Conservation (phyloP, 2,329 filamentous ascomycete genomes). For the Lachnellula occidentalis region DNA sequence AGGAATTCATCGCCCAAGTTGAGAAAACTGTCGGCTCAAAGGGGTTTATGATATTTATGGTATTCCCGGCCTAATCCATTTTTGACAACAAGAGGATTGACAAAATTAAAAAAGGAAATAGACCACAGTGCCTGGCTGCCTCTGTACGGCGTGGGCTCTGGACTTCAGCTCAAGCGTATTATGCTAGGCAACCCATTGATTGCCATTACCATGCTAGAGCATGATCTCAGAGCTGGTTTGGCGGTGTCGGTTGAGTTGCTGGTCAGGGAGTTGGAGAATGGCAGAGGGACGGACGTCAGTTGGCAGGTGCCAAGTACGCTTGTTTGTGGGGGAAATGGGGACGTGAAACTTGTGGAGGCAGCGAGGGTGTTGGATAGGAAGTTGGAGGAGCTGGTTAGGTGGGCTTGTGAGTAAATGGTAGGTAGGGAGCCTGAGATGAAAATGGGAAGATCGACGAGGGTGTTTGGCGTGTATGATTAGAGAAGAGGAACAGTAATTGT, state of each 20-base stretch:
- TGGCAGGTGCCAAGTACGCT: slow-evolving; percentile 19
- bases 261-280: slow-evolving; percentile 12
- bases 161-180: slow-evolving; percentile 15
- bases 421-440: neutral
- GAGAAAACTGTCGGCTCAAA: slow-evolving; percentile 13
- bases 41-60: slow-evolving; percentile 21
- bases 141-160: slow-evolving; percentile 12
- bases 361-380: slow-evolving; percentile 15
- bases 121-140: slow-evolving; percentile 20
- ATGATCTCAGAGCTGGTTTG: slow-evolving; percentile 15
- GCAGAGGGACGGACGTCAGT: slow-evolving; percentile 14
- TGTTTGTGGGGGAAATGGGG: slow-evolving; percentile 10
- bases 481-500: neutral
- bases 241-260: slow-evolving; percentile 22
- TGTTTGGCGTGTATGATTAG: neutral
- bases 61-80: neutral
- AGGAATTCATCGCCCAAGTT: slow-evolving; percentile 7
- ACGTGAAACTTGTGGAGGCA: slow-evolving; percentile 10
- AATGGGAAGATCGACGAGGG: neutral
- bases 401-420: slow-evolving; percentile 2
- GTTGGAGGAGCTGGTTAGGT: slow-evolving; percentile 10
- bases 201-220: slow-evolving; percentile 22
- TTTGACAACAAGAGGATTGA: no score
- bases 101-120: slow-evolving; percentile 13
- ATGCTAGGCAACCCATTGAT: slow-evolving; percentile 24